Percentiles rank a stretch among this genome's conserved stretches.
Evolutionary conservation across 306 rosid genomes (phyloP).

Genomic region (Hippophae gyantsensis): DNA sequence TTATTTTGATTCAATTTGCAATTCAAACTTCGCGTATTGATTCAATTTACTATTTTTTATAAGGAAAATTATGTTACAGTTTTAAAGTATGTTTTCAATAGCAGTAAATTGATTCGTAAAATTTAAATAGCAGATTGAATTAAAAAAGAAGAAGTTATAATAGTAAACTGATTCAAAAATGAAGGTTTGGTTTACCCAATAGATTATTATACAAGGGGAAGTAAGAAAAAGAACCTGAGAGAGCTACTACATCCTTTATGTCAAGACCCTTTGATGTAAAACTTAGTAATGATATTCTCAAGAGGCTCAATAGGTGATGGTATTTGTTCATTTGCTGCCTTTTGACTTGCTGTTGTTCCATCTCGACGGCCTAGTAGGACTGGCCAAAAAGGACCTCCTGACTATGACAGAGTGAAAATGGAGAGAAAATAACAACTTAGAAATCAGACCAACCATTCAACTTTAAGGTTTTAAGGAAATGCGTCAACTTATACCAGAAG

Average conservation of each 20-base stretch:
- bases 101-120: too few species aligned
- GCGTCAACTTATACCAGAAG: slow-evolving; percentile 20
- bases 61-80: too few species aligned
- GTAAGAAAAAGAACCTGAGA: slow-evolving; percentile 47
- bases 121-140: too few species aligned
- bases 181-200: too few species aligned
- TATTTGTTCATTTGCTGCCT: slow-evolving; percentile 38
- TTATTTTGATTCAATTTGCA: too few species aligned
- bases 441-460: not conserved
- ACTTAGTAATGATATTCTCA: slow-evolving; percentile 42
- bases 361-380: slow-evolving; percentile 59
- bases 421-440: not conserved
- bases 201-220: not conserved
- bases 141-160: too few species aligned
- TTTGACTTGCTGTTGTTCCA: slow-evolving; percentile 35
- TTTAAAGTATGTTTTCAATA: too few species aligned
- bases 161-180: too few species aligned
- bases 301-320: slow-evolving; percentile 57
- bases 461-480: not conserved
- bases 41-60: too few species aligned
- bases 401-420: slow-evolving; percentile 8
- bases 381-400: slow-evolving; percentile 53
- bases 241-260: slow-evolving; percentile 52
- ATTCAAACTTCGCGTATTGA: too few species aligned
- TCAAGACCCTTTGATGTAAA: slow-evolving; percentile 58